These are phyloP conservation scores for Chlorociboria aeruginascens DNA, from an alignment of 495 filamentous ascomycete species.

Conservation along the genomic window DNA sequence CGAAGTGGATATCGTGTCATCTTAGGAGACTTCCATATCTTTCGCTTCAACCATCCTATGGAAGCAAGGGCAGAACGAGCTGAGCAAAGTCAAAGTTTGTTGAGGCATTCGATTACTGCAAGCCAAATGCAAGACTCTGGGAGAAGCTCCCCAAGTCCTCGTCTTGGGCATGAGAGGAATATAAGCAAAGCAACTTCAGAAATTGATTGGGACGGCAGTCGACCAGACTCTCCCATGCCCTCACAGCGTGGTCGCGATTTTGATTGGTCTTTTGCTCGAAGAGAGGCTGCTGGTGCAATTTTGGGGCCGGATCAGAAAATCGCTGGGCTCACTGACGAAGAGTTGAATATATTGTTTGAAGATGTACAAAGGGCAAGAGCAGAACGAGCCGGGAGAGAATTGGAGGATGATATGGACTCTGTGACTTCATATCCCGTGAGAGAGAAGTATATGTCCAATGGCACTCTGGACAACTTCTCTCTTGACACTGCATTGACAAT, in stretches of 20 bases:
- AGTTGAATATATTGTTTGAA: conserved; percentile 88
- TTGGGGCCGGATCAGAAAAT: conserved; percentile 91
- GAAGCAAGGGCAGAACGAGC: conserved; percentile 89
- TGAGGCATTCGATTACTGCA: conserved; percentile 80
- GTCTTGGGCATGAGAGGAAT: conserved; percentile 63
- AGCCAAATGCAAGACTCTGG: conserved; percentile 50
- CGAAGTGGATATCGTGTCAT: conserved; percentile 92
- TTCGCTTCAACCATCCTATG: conserved; percentile 95
- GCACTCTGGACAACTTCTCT: conserved; percentile 93
- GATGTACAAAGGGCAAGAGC: conserved; percentile 84
- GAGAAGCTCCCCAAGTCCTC: conserved; percentile 43
- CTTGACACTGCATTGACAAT: conserved; percentile 89
- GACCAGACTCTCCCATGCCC: conserved; percentile 71
- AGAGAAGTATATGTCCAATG: conserved; percentile 94
- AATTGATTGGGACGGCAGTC: conserved; percentile 50
- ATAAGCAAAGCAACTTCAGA: conserved; percentile 60
- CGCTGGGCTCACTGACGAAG: conserved; percentile 78
- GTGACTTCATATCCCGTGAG: conserved; percentile 76
- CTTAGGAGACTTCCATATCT: conserved; percentile 97
- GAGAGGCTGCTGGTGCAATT: conserved; percentile 83
- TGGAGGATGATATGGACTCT: conserved; percentile 83
- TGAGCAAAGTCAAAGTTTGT: conserved; percentile 74
- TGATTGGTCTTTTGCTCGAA: conserved; percentile 90
- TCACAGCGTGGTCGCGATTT: conserved; percentile 60
- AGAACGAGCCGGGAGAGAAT: conserved; percentile 53